Evolutionary conservation across 257 asterid species (phyloP), one percentile per base, ranked within the genome.

Genomic region (Cruciata laevipes): DNA sequence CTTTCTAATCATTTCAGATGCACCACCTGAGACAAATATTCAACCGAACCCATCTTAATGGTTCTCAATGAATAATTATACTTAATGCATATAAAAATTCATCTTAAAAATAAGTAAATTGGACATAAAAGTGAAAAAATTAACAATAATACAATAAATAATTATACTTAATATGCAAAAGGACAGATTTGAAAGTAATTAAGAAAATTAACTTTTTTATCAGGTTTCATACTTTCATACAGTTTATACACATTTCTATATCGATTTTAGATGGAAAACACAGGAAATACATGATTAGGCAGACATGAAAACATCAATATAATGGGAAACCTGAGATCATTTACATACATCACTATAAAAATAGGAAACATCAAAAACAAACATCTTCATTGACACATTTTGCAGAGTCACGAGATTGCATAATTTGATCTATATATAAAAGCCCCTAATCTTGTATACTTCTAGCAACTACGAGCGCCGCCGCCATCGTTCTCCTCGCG

Each of bases 401-500:
- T 47, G 8, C 55, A 47, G n/a, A 47, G 55, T 17, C 55, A 47
- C 55, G 55, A 47, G 55, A 47, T 47, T 47, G 55, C 55, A 47
- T 47, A 47, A 14, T 17, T 17, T 4, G 20, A 47, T 47, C 55
- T 47, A 47, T 14, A 42, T 2, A 42, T 0, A 27, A n/a, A 7
- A 37, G 7, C 40, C 8, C 51, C 51, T 42, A 42, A 11, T 42
- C 51, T 12, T 42, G 51, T 5, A 14, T 5, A 14, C 3, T 16
- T 47, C 55, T 47, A 47, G 20, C 55, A 47, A 47, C n/a, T 47
- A 47, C 55, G 3, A 67, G 23, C 56, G 31, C 9, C 25, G 42
- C 42, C 27, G 37, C 57, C 75, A 7, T 56, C 64, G 60, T 61
- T 74, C 7, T 68, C 82, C 13, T 63, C 40, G 30, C 47, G 23